Conservation (phyloP, 2,329 filamentous ascomycete genomes). For the Plenodomus tracheiphilus region DNA sequence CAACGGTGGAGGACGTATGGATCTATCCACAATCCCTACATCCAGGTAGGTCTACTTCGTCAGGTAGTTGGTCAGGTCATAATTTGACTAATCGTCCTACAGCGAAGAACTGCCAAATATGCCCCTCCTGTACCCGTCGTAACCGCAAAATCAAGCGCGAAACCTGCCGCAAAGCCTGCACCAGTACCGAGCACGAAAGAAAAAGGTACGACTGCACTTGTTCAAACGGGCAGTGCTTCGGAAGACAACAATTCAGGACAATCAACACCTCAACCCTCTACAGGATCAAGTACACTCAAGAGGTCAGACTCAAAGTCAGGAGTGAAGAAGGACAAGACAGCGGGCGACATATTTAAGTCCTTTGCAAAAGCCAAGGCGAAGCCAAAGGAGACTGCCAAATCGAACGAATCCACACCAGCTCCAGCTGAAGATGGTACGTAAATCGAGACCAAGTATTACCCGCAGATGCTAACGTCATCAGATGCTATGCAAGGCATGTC, state of each 20-base stretch:
- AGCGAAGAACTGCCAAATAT: conserved; percentile 51
- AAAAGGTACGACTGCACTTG: conserved; percentile 20
- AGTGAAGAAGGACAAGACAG: conserved; percentile 63
- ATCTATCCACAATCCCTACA: conserved; percentile 72
- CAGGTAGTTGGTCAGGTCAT: background rate
- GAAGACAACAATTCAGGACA: conserved; percentile 43
- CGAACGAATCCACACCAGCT: conserved; percentile 47
- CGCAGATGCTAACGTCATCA: conserved; percentile 31
- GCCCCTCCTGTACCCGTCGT: conserved; percentile 34
- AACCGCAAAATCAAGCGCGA: conserved; percentile 12
- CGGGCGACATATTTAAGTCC: conserved; percentile 69
- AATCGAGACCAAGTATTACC: background rate
- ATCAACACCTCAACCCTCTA: conserved; percentile 35
- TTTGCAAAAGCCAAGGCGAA: conserved; percentile 73
- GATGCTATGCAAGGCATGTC: conserved; percentile 60
- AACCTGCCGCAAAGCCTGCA: conserved; percentile 21
- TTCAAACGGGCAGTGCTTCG: conserved; percentile 24
- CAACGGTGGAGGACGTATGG: conserved; percentile 67
- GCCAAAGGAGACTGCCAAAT: conserved; percentile 48
- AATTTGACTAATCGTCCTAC: conserved; percentile 15
- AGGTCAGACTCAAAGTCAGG: conserved; percentile 46
- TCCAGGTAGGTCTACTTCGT: conserved; percentile 56
- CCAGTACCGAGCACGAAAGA: conserved; percentile 21
- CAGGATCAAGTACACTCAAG: conserved; percentile 27
- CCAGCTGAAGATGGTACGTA: conserved; percentile 55